These are phyloP conservation scores for Candida broadrunensis DNA, from an alignment of 805 yeast species.

Conservation along the genomic window DNA sequence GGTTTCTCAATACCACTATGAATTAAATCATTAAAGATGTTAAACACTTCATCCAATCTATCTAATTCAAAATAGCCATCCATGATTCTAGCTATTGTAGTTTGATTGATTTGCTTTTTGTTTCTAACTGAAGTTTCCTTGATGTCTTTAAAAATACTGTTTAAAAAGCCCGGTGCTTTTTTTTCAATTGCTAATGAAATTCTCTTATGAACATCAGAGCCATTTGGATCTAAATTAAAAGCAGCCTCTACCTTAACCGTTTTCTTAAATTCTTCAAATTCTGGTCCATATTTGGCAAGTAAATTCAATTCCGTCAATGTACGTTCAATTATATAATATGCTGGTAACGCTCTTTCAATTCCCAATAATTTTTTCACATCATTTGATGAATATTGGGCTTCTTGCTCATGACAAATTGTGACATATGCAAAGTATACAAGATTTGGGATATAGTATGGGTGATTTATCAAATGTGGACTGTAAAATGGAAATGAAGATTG, in stretches of 20 bases:
- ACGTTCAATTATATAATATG: neutral
- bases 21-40: constrained; percentile 50
- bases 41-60: constrained; percentile 33
- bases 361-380: constrained; percentile 28
- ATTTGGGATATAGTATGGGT: constrained; percentile 11
- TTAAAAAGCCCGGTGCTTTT: constrained; percentile 16
- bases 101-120: constrained; percentile 34
- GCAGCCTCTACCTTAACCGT: constrained; percentile 1
- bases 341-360: constrained; percentile 8
- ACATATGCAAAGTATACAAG: constrained; percentile 34
- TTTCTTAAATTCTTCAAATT: constrained; percentile 5
- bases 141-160: constrained; percentile 21
- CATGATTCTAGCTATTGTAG: constrained; percentile 45
- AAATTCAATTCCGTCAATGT: constrained; percentile 1
- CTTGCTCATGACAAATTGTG: constrained; percentile 18
- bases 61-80: constrained; percentile 38
- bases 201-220: constrained; percentile 15
- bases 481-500: neutral
- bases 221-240: constrained; percentile 30
- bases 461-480: neutral
- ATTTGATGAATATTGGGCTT: constrained; percentile 13
- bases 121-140: constrained; percentile 18
- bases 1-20: constrained; percentile 34
- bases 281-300: neutral
- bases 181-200: constrained; percentile 18